These are phyloP conservation scores for Camelina hispida DNA, from an alignment of 345 rosid genomes.

Conservation along the genomic window DNA sequence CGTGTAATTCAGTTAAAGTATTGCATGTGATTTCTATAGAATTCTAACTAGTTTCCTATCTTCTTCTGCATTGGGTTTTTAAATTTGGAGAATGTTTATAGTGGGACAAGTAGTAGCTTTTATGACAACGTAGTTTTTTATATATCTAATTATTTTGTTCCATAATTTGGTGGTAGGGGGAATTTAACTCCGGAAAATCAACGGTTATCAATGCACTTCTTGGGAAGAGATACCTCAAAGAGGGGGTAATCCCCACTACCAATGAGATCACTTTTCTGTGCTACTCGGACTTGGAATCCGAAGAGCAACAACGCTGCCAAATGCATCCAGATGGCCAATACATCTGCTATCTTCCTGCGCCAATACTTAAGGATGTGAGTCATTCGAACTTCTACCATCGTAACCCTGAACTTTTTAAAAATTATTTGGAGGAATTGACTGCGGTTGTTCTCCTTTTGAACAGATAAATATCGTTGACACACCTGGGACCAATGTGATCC, in stretches of 20 bases:
- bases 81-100: not conserved
- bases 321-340: slow-evolving; percentile 93
- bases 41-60: not conserved
- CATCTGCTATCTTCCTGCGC: slow-evolving; percentile 86
- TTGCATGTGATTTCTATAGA: not conserved
- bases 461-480: slow-evolving; percentile 96
- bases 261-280: slow-evolving; percentile 89
- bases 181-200: slow-evolving; percentile 95
- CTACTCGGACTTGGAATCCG: slow-evolving; percentile 65
- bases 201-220: slow-evolving; percentile 94
- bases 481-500: slow-evolving; percentile 97
- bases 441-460: slow-evolving; percentile 35
- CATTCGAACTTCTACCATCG: not conserved
- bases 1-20: not conserved
- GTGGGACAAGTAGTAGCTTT: not conserved
- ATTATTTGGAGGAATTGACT: slow-evolving; percentile 29
- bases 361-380: slow-evolving; percentile 90
- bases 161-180: slow-evolving; percentile 63
- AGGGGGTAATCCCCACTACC: slow-evolving; percentile 94
- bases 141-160: too few species aligned
- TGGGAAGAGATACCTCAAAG: slow-evolving; percentile 86
- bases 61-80: slow-evolving; percentile 1
- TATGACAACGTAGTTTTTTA: not conserved
- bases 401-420: slow-evolving; percentile 11
- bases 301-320: slow-evolving; percentile 76